A percentile compares a stretch with the other conserved stretches of the same genome.
Evolutionary conservation across 148 eudicot genomes (phyloP).

Genomic region (Camellia sinensis): DNA sequence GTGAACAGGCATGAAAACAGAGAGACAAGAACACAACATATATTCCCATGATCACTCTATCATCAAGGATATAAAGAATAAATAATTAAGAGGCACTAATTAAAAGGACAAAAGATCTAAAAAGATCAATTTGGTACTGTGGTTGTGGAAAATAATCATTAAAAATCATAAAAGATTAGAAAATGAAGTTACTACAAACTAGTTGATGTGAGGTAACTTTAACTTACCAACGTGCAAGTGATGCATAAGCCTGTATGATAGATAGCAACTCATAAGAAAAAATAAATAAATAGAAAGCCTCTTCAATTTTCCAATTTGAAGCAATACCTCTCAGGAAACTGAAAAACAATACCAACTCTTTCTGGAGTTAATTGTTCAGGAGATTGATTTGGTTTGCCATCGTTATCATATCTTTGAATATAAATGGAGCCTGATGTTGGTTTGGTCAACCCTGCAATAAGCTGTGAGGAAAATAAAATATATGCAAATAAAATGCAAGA

Average conservation of each 20-base stretch:
- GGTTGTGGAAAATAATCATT: background rate
- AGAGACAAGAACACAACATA: background rate
- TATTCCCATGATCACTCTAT: background rate
- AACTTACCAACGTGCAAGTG: background rate
- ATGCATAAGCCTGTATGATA: background rate
- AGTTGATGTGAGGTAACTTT: background rate
- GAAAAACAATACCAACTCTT: conserved; percentile 91
- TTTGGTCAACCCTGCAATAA: conserved; percentile 89
- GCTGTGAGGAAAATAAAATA: conserved; percentile 43
- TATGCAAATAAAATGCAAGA: background rate
- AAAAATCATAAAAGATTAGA: background rate
- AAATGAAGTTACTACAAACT: background rate
- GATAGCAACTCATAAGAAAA: too few relatives aligned
- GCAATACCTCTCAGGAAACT: conserved; percentile 93
- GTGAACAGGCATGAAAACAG: conserved; percentile 6
- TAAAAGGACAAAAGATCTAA: background rate
- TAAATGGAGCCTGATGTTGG: conserved; percentile 86
- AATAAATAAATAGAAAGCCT: background rate
- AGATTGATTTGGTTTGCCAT: conserved; percentile 50
- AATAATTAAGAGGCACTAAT: background rate
- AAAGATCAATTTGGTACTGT: background rate
- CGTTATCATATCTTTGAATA: conserved; percentile 64
- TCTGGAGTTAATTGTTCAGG: conserved; percentile 56
- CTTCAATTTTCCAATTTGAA: background rate
- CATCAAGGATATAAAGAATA: background rate